Base-by-base conservation (phyloP, 495 filamentous ascomycete species). In the Barbatosphaeria neglecta region DNA sequence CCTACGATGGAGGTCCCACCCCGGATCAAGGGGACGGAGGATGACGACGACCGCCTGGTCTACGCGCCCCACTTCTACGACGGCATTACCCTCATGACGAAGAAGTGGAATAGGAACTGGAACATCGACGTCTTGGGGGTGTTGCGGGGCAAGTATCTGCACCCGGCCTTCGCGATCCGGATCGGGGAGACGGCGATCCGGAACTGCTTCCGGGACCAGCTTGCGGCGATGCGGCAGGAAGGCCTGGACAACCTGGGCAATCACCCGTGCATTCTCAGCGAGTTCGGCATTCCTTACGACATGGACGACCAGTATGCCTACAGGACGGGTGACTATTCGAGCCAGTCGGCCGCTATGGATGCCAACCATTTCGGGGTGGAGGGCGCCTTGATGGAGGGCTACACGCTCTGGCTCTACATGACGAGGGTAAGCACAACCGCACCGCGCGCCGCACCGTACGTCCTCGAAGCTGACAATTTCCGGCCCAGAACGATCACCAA, bases 281-380 rank as follows among this genome's bases (percentile, higher is more conserved):
- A 99, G 56, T 95, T 96, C 54, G 92, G 92, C 20, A 95, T 97
- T 49, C 92, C 92, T 0, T 99, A 95, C 58, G 93, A 99, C 61
- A 99, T 99, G 92, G 90, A 99, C 56, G 78, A 93, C 47, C 86
- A 95, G 63, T 66, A 88, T 51, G 92, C 92, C 1, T 99, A 99
- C 63, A 84, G 86, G 60, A 94, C 89, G n/a, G 92, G 92, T 3
- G 84, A 99, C 55, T 99, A 93, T 57, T 82, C 85, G 45, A 95
- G 87, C 51, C 92, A 98, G 56, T 85, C 82, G 24, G 81, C 84
- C 10, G 93, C 92, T 17, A 88, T 97, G 84, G 92, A 98, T 70
- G 92, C 92, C 22, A 97, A 96, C 56, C 86, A 95, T 57, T 98
- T 83, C 65, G 92, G 86, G 0, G 63, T 97, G 0, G 92, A 98